Evolutionary conservation across 495 filamentous ascomycete species (phyloP), one percentile per base, ranked within the genome.

Genomic region (Alectoria sarmentosa): DNA sequence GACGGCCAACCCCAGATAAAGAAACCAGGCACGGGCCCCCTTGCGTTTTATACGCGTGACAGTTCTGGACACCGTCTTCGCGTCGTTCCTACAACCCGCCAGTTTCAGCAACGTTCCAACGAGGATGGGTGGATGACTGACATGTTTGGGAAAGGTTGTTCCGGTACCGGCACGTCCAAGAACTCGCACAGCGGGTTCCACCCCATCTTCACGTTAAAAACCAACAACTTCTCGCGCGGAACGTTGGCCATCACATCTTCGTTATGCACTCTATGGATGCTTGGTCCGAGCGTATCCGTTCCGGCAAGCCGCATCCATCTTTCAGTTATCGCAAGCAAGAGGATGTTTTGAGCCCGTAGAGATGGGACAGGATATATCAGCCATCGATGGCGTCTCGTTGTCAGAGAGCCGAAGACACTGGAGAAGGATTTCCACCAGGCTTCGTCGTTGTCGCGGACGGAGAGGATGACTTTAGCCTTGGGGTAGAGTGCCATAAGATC

Each of bases 381-480:
- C 52, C 30, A 34, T 9, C 0, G 5, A n/a, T 36, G 34, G 30
- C 28, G 52, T 19, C 15, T 34, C 17, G 52, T 55, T 9, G 5
- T 9, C 30, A 34, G 52, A 19, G 11, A 28, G 28, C 28, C 52
- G 0, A 55, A 0, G 7, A 8, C 11, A 8, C 17, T 10, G 15
- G 28, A 10, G 7, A 55, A 55, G 41, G 60, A 61, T 21, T 14
- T 17, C 60, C 60, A 61, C 60, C 28, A 61, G 10, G 30, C 41
- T 19, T 61, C 59, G 41, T 32, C 60, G 19, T 30, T 48, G 28
- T 61, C 60, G 14, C 60, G 60, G 4, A 44, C 60, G 41, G 32
- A 48, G 14, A 86, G 71, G 26, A 86, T 72, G 14, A 86, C 77
- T 65, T 84, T 85, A 42, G 83, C 83, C 19, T 84, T 77, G 0